Evolutionary conservation across 805 yeast species (phyloP).

Genomic region (Kregervanrija fluxuum): DNA sequence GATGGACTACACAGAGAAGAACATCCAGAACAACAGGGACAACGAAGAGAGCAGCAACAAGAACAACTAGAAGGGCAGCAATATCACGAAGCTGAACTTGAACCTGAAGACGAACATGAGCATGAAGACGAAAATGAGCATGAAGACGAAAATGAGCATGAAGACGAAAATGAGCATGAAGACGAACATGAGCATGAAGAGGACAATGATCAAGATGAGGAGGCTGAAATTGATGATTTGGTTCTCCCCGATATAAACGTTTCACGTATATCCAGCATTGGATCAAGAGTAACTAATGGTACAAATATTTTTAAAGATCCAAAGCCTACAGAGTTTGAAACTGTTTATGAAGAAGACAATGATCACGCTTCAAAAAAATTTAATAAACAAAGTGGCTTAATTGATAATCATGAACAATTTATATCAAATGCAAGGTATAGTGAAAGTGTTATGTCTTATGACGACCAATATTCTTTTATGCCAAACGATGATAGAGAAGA

Average conservation of each 20-base stretch:
- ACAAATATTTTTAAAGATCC: no score
- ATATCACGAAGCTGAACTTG: not conserved
- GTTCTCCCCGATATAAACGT: no score
- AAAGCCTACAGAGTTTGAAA: no score
- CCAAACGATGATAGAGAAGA: conserved; percentile 17
- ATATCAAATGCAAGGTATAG: conserved; percentile 8
- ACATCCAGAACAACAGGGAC: no score
- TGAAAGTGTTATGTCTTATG: conserved; percentile 8
- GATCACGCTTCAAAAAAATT: conserved; percentile 3
- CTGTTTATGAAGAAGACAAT: conserved; percentile 2
- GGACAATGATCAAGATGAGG: conserved; percentile 1
- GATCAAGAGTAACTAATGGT: conserved; percentile 2
- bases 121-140: not conserved
- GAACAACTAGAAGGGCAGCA: not conserved
- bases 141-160: not conserved
- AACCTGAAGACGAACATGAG: conserved; percentile 3
- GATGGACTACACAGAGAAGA: no score
- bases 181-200: not conserved
- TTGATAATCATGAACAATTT: conserved; percentile 4
- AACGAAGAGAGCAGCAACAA: not conserved
- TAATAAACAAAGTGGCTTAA: not conserved
- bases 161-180: not conserved
- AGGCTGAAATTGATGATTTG: not conserved
- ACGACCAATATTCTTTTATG: conserved; percentile 13
- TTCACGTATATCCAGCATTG: not conserved